Evolutionary conservation across 1,284 basidiomycete species (phyloP).

Genomic region (Ustilago trichophora): DNA sequence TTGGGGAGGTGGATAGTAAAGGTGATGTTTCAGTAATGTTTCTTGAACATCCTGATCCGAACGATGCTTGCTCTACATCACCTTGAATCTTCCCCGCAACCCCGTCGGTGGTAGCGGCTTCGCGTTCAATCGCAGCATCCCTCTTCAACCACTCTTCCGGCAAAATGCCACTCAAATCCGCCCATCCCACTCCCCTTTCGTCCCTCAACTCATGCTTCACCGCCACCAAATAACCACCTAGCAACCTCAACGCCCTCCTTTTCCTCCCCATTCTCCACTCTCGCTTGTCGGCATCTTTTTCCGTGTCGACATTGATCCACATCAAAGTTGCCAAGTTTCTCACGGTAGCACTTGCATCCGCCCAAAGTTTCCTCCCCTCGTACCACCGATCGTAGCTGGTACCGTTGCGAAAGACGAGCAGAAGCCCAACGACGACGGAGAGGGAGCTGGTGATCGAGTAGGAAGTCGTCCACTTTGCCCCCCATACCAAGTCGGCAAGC

Average conservation of each 20-base stretch:
- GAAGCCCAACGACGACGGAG: conserved; percentile 81
- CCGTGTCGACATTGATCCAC: conserved; percentile 77
- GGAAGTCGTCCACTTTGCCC: conserved; percentile 73
- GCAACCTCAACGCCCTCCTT: conserved; percentile 75
- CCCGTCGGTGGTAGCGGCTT: too few species aligned
- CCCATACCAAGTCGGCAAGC: conserved; percentile 72
- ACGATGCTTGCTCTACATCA: too few species aligned
- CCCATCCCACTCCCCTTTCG: conserved; percentile 14
- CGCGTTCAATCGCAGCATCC: too few species aligned
- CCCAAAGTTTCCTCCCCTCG: conserved; percentile 85
- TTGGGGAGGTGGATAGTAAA: too few species aligned
- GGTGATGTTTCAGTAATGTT: conserved; percentile 2
- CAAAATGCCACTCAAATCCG: conserved; percentile 21
- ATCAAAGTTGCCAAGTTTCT: conserved; percentile 75
- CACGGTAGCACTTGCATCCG: conserved; percentile 68
- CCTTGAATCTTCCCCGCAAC: too few species aligned
- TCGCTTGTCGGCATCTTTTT: conserved; percentile 18
- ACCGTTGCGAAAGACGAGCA: conserved; percentile 65
- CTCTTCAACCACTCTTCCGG: conserved; percentile 17
- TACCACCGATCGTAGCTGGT: conserved; percentile 74
- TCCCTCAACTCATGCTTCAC: conserved; percentile 81
- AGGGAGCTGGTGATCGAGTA: conserved; percentile 83
- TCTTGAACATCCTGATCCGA: too few species aligned
- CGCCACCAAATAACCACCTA: conserved; percentile 76
- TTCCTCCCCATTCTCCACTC: conserved; percentile 74